A percentile compares a stretch with the other conserved stretches of the same genome.
phyloP scores from a whole-genome alignment of 2,329 filamentous ascomycete genomes.

The Sclerotinia trifoliorum region DNA sequence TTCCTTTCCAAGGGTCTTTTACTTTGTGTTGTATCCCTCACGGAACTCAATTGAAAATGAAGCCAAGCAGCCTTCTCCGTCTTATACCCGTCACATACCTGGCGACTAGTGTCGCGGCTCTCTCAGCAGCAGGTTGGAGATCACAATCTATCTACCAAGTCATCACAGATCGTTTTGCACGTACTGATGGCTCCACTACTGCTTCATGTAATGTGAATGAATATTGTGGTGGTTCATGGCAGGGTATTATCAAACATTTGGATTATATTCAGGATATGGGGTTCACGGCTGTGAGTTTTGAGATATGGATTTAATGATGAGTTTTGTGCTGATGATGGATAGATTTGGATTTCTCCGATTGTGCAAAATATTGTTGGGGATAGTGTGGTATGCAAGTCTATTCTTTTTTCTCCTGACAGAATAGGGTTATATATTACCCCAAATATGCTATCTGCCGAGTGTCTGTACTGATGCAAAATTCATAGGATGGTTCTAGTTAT shows the following conservation, averaged over 20 bases:
- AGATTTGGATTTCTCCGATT: conserved; percentile 48
- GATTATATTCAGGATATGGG: conserved; percentile 46
- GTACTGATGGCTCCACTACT: conserved; percentile 42
- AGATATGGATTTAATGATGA: not conserved
- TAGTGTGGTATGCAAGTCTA: conserved; percentile 30
- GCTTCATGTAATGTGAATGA: conserved; percentile 34
- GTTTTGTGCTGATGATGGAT: not conserved
- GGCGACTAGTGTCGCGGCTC: not conserved
- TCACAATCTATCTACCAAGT: conserved; percentile 47
- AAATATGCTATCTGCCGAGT: too few relatives aligned
- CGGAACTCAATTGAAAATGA: not conserved
- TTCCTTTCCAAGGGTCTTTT: too few relatives aligned
- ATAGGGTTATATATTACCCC: too few relatives aligned
- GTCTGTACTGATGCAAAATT: not conserved
- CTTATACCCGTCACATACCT: conserved; percentile 1
- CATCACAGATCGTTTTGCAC: conserved; percentile 42
- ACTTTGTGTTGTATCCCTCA: not conserved
- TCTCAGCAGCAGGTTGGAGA: conserved; percentile 42
- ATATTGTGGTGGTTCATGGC: conserved; percentile 50
- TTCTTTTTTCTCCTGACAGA: not conserved
- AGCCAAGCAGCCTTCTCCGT: not conserved
- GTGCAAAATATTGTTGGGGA: conserved; percentile 42
- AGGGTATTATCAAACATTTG: conserved; percentile 44
- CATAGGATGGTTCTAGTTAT: conserved; percentile 42
- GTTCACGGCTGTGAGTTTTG: conserved; percentile 39